phyloP scores from a whole-genome alignment of 2,329 filamentous ascomycete genomes.

The Pseudopyricularia cyperi region DNA sequence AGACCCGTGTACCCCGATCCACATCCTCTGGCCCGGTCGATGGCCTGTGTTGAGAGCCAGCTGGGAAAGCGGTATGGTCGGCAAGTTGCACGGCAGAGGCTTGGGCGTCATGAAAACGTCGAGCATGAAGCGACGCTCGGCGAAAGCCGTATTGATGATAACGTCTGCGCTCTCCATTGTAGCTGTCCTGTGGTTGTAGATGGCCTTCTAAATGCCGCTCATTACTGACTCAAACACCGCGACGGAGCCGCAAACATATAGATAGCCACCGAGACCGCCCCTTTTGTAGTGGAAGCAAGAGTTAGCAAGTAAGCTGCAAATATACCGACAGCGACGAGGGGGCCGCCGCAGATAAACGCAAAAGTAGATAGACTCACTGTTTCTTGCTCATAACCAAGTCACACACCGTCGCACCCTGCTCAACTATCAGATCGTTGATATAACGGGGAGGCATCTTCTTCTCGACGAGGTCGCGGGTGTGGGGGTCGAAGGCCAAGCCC shows the following conservation, averaged over 20 bases:
- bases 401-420: conserved; percentile 35
- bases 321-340: no score
- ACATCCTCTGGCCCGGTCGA: conserved; percentile 28
- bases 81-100: conserved; percentile 34
- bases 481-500: conserved; percentile 30
- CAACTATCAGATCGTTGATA: conserved; percentile 36
- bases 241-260: conserved; percentile 36
- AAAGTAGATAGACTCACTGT: conserved; percentile 14
- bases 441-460: conserved; percentile 35
- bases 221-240: conserved; percentile 40
- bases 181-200: conserved; percentile 37
- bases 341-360: background rate
- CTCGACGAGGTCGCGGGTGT: conserved; percentile 29
- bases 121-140: conserved; percentile 41
- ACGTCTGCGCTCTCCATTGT: conserved; percentile 37
- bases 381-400: conserved; percentile 44
- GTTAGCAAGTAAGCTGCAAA: background rate
- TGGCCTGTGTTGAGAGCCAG: conserved; percentile 38
- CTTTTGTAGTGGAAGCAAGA: background rate
- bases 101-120: conserved; percentile 45
- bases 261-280: conserved; percentile 32
- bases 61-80: conserved; percentile 34
- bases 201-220: conserved; percentile 39
- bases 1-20: conserved; percentile 38
- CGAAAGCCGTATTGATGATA: conserved; percentile 38